A percentile compares a stretch with the other conserved stretches of the same genome.
These are phyloP conservation scores for Parathielavia appendiculata DNA, from an alignment of 495 filamentous ascomycete species.

Conservation along the genomic window DNA sequence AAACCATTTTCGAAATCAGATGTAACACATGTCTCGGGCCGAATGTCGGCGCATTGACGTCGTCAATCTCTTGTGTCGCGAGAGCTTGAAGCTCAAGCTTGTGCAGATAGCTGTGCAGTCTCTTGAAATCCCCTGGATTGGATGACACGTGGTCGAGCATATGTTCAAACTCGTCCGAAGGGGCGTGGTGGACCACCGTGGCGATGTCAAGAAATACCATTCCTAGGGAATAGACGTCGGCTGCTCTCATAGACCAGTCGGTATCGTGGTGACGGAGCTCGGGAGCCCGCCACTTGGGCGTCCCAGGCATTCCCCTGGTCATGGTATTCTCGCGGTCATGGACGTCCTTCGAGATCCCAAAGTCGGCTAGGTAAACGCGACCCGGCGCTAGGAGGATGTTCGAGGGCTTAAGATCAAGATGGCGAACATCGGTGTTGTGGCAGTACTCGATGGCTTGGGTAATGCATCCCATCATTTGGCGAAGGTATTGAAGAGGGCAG, in stretches of 20 bases:
- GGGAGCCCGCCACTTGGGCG: slow-evolving; percentile 36
- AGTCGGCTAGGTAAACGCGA: slow-evolving; percentile 40
- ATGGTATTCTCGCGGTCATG: slow-evolving; percentile 32
- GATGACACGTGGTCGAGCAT: slow-evolving; percentile 28
- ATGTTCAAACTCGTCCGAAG: slow-evolving; percentile 34
- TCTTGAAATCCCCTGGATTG: slow-evolving; percentile 21
- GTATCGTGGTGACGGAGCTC: slow-evolving; percentile 28
- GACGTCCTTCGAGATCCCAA: slow-evolving; percentile 40
- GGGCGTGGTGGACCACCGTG: slow-evolving; percentile 29
- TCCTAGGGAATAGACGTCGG: slow-evolving; percentile 38
- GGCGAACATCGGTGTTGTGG: slow-evolving; percentile 38
- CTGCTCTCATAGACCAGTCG: slow-evolving; percentile 36
- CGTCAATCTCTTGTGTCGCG: slow-evolving; percentile 30
- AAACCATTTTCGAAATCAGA: slow-evolving; percentile 35
- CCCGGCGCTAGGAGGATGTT: slow-evolving; percentile 40
- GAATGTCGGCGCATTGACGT: slow-evolving; percentile 32
- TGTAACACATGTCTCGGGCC: slow-evolving; percentile 32
- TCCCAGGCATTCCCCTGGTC: slow-evolving; percentile 32
- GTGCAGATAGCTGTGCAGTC: slow-evolving; percentile 25
- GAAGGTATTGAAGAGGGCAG: slow-evolving; percentile 33
- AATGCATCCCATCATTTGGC: slow-evolving; percentile 35
- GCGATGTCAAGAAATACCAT: slow-evolving; percentile 34
- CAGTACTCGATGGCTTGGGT: slow-evolving; percentile 38
- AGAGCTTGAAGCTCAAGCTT: slow-evolving; percentile 27
- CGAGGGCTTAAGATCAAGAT: slow-evolving; percentile 41